phyloP scores from a whole-genome alignment of 2,329 filamentous ascomycete species.

The Drechmeria coniospora region DNA sequence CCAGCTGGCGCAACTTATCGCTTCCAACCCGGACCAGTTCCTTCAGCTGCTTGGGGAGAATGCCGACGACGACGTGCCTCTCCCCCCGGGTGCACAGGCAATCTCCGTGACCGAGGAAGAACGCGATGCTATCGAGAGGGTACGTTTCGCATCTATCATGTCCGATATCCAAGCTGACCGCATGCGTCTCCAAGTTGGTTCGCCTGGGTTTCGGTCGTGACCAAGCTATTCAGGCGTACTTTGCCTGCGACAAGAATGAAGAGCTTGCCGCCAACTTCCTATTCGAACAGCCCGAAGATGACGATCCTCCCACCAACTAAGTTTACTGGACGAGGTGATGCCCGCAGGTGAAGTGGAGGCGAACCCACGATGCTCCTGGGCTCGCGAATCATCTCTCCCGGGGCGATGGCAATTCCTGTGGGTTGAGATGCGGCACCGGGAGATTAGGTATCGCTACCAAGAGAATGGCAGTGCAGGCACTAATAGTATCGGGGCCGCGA shows the following conservation, averaged over 20 bases:
- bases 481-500: no score
- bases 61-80: conserved; percentile 63
- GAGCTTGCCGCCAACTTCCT: conserved; percentile 96
- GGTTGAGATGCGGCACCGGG: no score
- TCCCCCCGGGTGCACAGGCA: conserved; percentile 77
- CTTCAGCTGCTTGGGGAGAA: conserved; percentile 81
- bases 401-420: no score
- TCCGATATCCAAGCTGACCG: no score
- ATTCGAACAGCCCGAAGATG: conserved; percentile 90
- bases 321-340: no score
- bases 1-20: conserved; percentile 82
- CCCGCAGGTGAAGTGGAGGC: no score
- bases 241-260: conserved; percentile 98
- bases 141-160: conserved; percentile 28
- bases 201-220: conserved; percentile 87
- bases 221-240: conserved; percentile 93
- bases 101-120: conserved; percentile 93
- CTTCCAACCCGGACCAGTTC: conserved; percentile 84
- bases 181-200: conserved; percentile 56
- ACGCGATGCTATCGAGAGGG: conserved; percentile 89
- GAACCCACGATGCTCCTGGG: no score
- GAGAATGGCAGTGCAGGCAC: no score
- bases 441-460: no score
- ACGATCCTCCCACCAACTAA: conserved; percentile 38
- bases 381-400: no score